phyloP scores from a whole-genome alignment of 768 basidiomycete genomes.

The Lyophyllum shimeji region DNA sequence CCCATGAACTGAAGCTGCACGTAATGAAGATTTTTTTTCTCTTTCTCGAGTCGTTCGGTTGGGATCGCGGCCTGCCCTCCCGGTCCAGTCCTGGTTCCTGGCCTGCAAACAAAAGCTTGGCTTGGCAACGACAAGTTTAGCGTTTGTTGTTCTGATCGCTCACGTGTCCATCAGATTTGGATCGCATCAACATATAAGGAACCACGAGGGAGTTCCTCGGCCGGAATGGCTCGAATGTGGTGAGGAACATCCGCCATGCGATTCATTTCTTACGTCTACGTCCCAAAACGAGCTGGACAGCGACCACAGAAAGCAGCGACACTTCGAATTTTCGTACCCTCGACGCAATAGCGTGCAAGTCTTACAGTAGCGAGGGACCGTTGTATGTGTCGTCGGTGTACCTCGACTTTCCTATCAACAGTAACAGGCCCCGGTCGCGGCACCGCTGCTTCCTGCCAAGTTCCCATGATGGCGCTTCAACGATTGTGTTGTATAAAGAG shows the following conservation, averaged over 20 bases:
- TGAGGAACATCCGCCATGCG: neutral
- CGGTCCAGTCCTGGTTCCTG: no score
- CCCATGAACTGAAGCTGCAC: neutral
- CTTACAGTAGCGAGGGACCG: neutral
- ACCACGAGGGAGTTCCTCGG: neutral
- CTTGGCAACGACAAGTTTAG: neutral
- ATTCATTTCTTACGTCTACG: neutral
- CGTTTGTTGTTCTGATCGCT: neutral
- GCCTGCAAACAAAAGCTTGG: neutral
- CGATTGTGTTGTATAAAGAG: conserved; percentile 6
- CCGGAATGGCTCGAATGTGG: neutral
- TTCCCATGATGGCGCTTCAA: conserved; percentile 14
- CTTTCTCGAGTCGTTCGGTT: neutral
- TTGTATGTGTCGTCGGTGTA: neutral
- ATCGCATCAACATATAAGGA: neutral
- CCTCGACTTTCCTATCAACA: conserved; percentile 2
- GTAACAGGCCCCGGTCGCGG: no score
- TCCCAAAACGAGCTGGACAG: neutral
- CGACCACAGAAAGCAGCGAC: no score
- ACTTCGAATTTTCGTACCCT: neutral
- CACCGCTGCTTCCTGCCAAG: neutral
- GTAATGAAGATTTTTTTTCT: neutral
- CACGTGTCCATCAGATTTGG: neutral
- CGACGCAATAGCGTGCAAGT: neutral
- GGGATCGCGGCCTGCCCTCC: no score